Evolutionary conservation across 768 basidiomycete species (phyloP), one percentile per base, ranked within the genome.

Genomic region (Kwoniella europaea): DNA sequence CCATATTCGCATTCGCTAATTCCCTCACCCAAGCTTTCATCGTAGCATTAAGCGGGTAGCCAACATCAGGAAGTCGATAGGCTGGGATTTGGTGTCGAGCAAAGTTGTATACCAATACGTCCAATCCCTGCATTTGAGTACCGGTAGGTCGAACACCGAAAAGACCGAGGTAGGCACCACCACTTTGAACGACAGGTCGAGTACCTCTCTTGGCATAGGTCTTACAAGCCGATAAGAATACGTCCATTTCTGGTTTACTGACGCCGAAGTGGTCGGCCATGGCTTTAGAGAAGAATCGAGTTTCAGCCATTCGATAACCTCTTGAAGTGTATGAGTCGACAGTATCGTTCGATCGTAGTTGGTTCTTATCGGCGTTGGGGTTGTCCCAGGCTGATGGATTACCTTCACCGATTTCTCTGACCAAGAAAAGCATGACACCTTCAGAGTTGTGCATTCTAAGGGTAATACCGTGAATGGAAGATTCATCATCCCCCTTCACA

Each of bases 31-130:
- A 84, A 4, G 72, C 71, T 16, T 71, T 67, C 71, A 80, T 77
- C 7, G 73, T 72, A 18, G 69, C 66, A 10, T 71, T 73, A 22
- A 83, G 65, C 5, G 82, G 82, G 59, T 60, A 75, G 15, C 67
- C 41, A 61, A 84, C 82, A 53, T 84, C 83, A 0, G 84, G 84
- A 4, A 84, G 77, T 9, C 84, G 80, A 65, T 83, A 84, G 16
- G 83, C 82, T 7, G 84, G 84, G 55, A 84, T 82, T 72, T 84
- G 71, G 62, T 84, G 84, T 22, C 82, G 77, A 46, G 84, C 83
- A 67, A 84, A 84, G 59, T 81, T 81, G 76, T 84, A 84, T 13
- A 84, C 82, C 42, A 84, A 69, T 16, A 83, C 80, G 59, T 84
- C 84, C 43, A 81, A 73, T 7, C 76, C 80, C 10, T 68, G 72